These are phyloP conservation scores for Penicillium brasilianum DNA, from an alignment of 2,329 filamentous ascomycete genomes.

Conservation along the genomic window DNA sequence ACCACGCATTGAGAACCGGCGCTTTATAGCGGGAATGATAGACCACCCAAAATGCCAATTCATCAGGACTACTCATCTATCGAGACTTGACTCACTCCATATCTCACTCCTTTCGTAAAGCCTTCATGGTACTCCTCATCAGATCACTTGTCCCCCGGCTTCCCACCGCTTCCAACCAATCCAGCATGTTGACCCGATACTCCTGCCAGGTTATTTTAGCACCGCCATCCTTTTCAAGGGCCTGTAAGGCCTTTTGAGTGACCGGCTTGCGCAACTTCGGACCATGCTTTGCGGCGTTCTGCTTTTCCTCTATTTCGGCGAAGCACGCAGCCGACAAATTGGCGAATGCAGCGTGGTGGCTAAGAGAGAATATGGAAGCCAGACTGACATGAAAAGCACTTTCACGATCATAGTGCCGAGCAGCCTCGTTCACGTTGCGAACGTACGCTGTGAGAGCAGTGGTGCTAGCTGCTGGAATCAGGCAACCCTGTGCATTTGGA, in stretches of 20 bases:
- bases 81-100: neutral
- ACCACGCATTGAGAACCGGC: slow-evolving; percentile 21
- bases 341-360: slow-evolving; percentile 52
- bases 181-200: slow-evolving; percentile 74
- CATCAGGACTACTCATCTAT: neutral
- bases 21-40: slow-evolving; percentile 6
- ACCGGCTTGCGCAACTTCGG: slow-evolving; percentile 59
- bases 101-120: slow-evolving; percentile 60
- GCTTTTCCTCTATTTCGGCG: slow-evolving; percentile 54
- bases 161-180: slow-evolving; percentile 67
- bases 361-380: slow-evolving; percentile 52
- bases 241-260: slow-evolving; percentile 67
- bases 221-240: slow-evolving; percentile 69
- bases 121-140: slow-evolving; percentile 82
- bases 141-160: slow-evolving; percentile 70
- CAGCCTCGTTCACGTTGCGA: slow-evolving; percentile 42
- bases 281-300: slow-evolving; percentile 28
- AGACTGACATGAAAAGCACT: slow-evolving; percentile 43
- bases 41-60: neutral
- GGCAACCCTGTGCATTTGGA: slow-evolving; percentile 62
- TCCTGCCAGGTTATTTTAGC: slow-evolving; percentile 72
- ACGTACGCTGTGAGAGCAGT: slow-evolving; percentile 50
- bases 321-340: slow-evolving; percentile 56
- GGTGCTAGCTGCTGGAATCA: slow-evolving; percentile 55
- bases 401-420: slow-evolving; percentile 37